Conservation (phyloP, 2,329 filamentous ascomycete genomes). For the Beauveria rudraprayagi region DNA sequence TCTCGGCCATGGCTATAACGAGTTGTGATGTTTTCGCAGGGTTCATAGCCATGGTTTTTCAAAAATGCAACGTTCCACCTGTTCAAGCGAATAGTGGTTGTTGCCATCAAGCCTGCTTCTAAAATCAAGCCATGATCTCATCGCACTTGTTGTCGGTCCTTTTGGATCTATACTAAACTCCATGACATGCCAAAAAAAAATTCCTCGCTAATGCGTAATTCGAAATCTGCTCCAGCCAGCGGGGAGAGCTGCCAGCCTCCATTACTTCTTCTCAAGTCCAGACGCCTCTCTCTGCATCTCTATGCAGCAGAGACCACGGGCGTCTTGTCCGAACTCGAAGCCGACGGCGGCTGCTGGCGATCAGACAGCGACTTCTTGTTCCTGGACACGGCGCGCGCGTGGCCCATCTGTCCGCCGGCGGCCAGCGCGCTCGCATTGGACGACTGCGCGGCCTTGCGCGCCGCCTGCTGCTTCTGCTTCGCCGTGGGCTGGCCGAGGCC, state of each 20-base stretch:
- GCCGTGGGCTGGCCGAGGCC: constrained; percentile 45
- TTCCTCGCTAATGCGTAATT: neutral
- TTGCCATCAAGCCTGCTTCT: neutral
- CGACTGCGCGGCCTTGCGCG: constrained; percentile 20
- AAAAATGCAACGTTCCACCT: neutral
- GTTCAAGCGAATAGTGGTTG: neutral
- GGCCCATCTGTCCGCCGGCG: constrained; percentile 39
- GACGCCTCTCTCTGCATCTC: neutral
- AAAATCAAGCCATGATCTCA: neutral
- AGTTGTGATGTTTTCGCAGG: neutral
- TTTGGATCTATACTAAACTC: constrained; percentile 1
- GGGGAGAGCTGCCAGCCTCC: neutral
- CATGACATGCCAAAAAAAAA: neutral
- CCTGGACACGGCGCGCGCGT: constrained; percentile 25
- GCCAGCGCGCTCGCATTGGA: constrained; percentile 35
- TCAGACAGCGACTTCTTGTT: constrained; percentile 29
- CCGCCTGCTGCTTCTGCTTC: constrained; percentile 24
- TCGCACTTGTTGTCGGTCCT: neutral
- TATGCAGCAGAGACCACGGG: constrained; percentile 13
- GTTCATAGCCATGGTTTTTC: neutral
- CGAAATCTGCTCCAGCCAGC: neutral
- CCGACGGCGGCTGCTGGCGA: neutral
- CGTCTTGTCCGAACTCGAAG: constrained; percentile 9
- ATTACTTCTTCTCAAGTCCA: neutral
- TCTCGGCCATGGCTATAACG: no score